Percentiles rank a stretch among this genome's conserved stretches.
These are phyloP conservation scores for Cutaneotrichosporon sp. DNA, from an alignment of 1,284 basidiomycete species.

Conservation along the genomic window DNA sequence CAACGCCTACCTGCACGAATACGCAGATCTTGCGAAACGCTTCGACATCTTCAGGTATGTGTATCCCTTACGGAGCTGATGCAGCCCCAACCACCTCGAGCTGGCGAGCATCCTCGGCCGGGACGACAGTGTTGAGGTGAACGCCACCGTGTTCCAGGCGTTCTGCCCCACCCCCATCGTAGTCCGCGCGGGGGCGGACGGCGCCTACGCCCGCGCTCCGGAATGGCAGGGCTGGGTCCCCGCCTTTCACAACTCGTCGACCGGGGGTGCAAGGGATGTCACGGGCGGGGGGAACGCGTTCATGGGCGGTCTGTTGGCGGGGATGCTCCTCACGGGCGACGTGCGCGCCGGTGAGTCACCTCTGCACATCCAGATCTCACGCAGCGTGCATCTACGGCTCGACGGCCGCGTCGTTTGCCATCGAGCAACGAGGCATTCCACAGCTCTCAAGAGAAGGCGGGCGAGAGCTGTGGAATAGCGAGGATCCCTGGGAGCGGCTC, in stretches of 20 bases:
- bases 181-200: constrained; percentile 74
- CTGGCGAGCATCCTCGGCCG: constrained; percentile 49
- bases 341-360: constrained; percentile 62
- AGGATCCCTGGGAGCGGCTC: constrained; percentile 45
- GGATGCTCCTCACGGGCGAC: constrained; percentile 63
- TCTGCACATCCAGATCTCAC: constrained; percentile 54
- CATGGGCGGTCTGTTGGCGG: constrained; percentile 78
- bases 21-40: constrained; percentile 23
- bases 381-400: constrained; percentile 70
- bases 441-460: constrained; percentile 47
- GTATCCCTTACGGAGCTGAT: constrained; percentile 1
- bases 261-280: constrained; percentile 68
- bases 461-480: constrained; percentile 67
- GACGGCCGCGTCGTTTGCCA: constrained; percentile 76
- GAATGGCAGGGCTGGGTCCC: constrained; percentile 64
- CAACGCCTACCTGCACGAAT: constrained; percentile 2
- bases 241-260: too few relatives aligned
- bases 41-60: constrained; percentile 42
- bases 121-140: constrained; percentile 39
- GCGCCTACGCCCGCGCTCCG: constrained; percentile 63
- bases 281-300: constrained; percentile 90
- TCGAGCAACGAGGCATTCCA: constrained; percentile 80
- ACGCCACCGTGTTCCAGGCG: constrained; percentile 16
- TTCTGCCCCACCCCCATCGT: constrained; percentile 56
- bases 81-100: constrained; percentile 58